Evolutionary conservation across 306 rosid genomes (phyloP), one percentile per base, ranked within the genome.

Genomic region (Dicorynia guianensis): DNA sequence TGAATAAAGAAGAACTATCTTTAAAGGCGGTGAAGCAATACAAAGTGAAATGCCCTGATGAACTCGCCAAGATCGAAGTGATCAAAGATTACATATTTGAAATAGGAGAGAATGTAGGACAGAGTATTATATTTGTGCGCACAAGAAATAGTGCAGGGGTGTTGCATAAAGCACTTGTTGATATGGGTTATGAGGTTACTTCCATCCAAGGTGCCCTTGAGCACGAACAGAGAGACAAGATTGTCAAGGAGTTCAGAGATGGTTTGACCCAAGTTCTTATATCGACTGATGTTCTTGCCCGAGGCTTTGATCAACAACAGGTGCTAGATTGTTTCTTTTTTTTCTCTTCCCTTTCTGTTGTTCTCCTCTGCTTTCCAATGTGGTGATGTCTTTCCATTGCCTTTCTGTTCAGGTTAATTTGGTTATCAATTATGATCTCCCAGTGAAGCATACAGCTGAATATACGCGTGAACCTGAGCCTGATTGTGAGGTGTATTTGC

Each of bases 71-170:
- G 78, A 80, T 89, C 40, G 84, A 81, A 33, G 86, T 87, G 53
- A 88, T 91, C 34, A 91, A 60, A 61, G 88, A 85, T 77, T 85
- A 86, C 70, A 92, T 92, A 55, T 85, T 94, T 18, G 97, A 88
- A 76, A 77, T 90, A 33, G 98, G 95, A 71, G 98, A 90, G 84
- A 88, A 94, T 39, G 68, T 94, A 67, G 98, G 98, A 63, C 97
- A 94, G 77, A 90, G 93, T 17, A 92, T 94, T 63, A 90, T 94
- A 54, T 94, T 93, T 72, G 96, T 91, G 25, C 83, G 88, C 48
- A 88, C 93, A 39, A 88, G 90, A 85, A 58, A 80, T 38, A 91
- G 91, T 63, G 98, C 97, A 20, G 65, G 72, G 71, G 56, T 74
- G 84, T 80, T 91, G 88, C 90, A 91, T 39, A 79, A 80, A 33